A percentile compares a stretch with the other conserved stretches of the same genome.
These are phyloP conservation scores for Waltergamsia citrina DNA, from an alignment of 2,329 filamentous ascomycete genomes.

Conservation along the genomic window DNA sequence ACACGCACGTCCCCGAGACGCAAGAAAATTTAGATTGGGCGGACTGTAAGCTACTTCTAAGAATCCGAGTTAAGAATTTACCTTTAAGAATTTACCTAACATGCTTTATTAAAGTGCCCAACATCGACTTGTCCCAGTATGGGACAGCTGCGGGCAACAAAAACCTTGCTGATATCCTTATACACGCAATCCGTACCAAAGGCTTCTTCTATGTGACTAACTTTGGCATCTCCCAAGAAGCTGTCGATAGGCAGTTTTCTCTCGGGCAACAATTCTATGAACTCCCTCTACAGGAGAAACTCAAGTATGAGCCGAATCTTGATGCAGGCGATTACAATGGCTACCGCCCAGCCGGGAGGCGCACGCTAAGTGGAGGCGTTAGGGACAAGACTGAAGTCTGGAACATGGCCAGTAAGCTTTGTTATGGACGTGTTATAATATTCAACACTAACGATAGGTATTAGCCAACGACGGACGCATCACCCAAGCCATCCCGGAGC, in stretches of 20 bases:
- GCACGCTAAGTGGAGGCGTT: slow-evolving; percentile 22
- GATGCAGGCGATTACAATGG: slow-evolving; percentile 47
- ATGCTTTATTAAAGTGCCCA: slow-evolving; percentile 16
- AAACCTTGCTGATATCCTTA: slow-evolving; percentile 15
- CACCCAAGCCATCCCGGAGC: slow-evolving; percentile 22
- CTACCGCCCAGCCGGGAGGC: slow-evolving; percentile 37
- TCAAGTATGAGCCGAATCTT: slow-evolving; percentile 40
- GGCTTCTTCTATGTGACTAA: slow-evolving; percentile 53
- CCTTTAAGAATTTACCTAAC: slow-evolving; percentile 1
- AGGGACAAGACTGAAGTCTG: slow-evolving; percentile 27
- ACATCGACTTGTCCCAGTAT: slow-evolving; percentile 22
- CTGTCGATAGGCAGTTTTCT: slow-evolving; percentile 49
- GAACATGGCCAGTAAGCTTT: slow-evolving; percentile 24
- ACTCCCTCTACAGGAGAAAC: slow-evolving; percentile 49
- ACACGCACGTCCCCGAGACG: slow-evolving; percentile 24
- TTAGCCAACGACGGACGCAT: slow-evolving; percentile 20
- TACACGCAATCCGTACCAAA: slow-evolving; percentile 23
- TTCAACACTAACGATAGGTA: background rate
- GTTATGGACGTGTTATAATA: background rate
- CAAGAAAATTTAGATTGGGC: slow-evolving; percentile 26
- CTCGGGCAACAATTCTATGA: slow-evolving; percentile 43
- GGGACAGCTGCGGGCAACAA: slow-evolving; percentile 19
- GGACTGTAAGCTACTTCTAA: slow-evolving; percentile 14
- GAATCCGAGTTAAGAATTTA: background rate
- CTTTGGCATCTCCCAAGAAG: slow-evolving; percentile 48